A percentile compares a stretch with the other conserved stretches of the same genome.
Evolutionary conservation across 768 basidiomycete species (phyloP).

Genomic region (Exidia glandulosa): DNA sequence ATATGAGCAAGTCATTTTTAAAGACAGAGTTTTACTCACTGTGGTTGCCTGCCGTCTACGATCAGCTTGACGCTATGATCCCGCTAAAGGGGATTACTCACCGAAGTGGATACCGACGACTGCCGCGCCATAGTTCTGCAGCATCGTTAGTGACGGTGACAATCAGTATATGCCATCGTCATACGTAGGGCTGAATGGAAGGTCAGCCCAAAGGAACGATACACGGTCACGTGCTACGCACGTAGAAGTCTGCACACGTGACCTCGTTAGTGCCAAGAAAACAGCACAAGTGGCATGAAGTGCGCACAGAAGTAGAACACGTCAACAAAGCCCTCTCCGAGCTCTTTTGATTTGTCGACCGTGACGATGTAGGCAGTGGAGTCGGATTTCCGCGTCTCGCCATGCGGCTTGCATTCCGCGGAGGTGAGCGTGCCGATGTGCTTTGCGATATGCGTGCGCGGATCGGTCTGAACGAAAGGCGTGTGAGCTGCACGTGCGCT

Average conservation of each 20-base stretch:
- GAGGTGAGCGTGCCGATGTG: not conserved
- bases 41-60: not conserved
- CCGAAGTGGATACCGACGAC: not conserved
- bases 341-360: not conserved
- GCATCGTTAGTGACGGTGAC: not conserved
- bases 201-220: too few relatives aligned
- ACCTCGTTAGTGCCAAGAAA: not conserved
- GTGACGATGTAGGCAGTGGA: not conserved
- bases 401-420: not conserved
- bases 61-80: not conserved
- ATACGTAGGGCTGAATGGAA: not conserved
- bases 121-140: not conserved
- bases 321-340: not conserved
- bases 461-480: not conserved
- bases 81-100: not conserved
- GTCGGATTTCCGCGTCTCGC: not conserved
- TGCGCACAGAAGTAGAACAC: not conserved
- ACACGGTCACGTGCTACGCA: not conserved
- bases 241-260: not conserved
- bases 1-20: not conserved
- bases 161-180: not conserved
- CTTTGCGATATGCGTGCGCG: not conserved
- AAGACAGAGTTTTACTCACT: not conserved
- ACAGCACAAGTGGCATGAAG: not conserved
- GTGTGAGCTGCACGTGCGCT: not conserved